These are phyloP conservation scores for Mucor circinelloides DNA, from an alignment of 371 early-diverging fungal species.

Conservation along the genomic window DNA sequence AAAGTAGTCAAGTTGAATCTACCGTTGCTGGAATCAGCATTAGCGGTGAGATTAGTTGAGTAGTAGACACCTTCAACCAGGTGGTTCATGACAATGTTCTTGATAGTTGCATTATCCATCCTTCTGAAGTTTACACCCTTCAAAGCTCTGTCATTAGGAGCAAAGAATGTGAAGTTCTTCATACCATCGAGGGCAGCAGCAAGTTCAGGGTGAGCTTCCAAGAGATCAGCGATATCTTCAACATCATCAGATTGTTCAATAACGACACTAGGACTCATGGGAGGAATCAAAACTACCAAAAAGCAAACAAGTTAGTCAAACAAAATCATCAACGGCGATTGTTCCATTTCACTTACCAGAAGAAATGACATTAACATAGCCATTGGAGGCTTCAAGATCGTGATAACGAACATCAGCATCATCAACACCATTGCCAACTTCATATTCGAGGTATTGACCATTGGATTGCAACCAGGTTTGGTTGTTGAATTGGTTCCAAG, in stretches of 20 bases:
- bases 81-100: conserved; percentile 30
- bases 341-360: conserved; percentile 11
- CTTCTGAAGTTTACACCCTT: neutral
- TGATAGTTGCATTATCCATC: conserved; percentile 13
- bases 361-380: conserved; percentile 40
- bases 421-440: conserved; percentile 33
- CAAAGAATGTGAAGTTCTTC: conserved; percentile 42
- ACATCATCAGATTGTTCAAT: conserved; percentile 17
- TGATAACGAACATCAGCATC: conserved; percentile 21
- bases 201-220: conserved; percentile 13
- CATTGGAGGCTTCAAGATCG: conserved; percentile 43
- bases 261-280: conserved; percentile 23
- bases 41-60: conserved; percentile 34
- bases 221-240: conserved; percentile 6
- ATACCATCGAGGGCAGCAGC: conserved; percentile 18
- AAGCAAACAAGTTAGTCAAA: neutral
- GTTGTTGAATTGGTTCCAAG: conserved; percentile 11
- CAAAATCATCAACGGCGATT: neutral
- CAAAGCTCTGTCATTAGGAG: conserved; percentile 33
- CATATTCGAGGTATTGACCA: conserved; percentile 10
- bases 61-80: conserved; percentile 44
- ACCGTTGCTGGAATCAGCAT: conserved; percentile 14
- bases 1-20: conserved; percentile 9
- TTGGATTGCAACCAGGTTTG: conserved; percentile 13
- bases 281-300: conserved; percentile 37